Base-by-base conservation (phyloP, 768 basidiomycete genomes). In the Daedaleopsis sinensis region DNA sequence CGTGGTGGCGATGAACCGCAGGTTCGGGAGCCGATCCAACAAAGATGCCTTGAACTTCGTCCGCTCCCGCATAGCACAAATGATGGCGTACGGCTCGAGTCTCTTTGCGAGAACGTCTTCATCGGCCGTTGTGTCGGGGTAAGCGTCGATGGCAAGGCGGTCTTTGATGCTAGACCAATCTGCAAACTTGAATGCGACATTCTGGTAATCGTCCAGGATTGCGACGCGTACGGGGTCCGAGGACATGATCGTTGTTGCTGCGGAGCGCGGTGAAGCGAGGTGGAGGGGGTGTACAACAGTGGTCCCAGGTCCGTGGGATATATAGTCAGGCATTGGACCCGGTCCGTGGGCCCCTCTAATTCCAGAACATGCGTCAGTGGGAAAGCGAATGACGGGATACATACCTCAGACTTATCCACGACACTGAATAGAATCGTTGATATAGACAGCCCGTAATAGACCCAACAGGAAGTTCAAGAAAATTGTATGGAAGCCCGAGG, bases 31-130 rank as follows among this genome's bases (percentile, higher is more conserved):
- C 47, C 77, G 76, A 55, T 80, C 80, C 47, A 90, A 68, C 11
- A 87, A 63, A 0, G 78, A 73, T 7, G 74, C 70, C 8, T 77
- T 69, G 67, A 90, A 82, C 58, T 81, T 83, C 0, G 88, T 89
- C 35, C 88, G 76, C 65, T 89, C 88, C 53, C 88, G 77, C 87
- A 89, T 89, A 4, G 86, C 79, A 68, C 83, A 84, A 21, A 89
- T 77, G 46, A 90, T 79, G 6, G 82, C 71, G 70, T 83, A 88
- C 1, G 79, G 75, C 50, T 77, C 65, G 44, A 89, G 76, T 55
- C 84, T 76, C 43, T 78, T 67, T 10, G 79, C 80, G 2, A 88
- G 77, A 13, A 70, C 70, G 68, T 82, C 80, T 66, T 84, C 82
- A 59, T 84, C 80, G n/a, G 70, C 68, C 44, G 87, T 69, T 1